phyloP scores from a whole-genome alignment of 176 grass and related monocot species.

The bread wheat (Triticum aestivum) region DNA sequence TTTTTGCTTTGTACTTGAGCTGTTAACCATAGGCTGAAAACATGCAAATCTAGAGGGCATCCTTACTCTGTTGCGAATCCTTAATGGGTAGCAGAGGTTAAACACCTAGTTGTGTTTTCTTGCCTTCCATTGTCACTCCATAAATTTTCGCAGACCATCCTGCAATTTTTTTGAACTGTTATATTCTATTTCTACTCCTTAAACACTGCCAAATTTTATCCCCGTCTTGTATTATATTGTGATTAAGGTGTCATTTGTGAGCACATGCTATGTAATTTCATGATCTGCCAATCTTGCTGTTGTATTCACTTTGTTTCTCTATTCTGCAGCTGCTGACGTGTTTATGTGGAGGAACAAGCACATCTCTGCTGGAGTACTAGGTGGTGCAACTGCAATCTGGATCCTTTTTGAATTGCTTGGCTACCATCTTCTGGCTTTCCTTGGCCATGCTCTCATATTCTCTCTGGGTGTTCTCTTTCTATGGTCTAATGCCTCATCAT shows the following conservation, averaged over 20 bases:
- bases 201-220: background rate
- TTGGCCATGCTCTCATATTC: constrained; percentile 83
- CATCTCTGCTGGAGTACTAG: constrained; percentile 83
- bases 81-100: background rate
- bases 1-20: background rate
- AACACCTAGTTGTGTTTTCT: background rate
- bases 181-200: background rate
- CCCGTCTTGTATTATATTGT: background rate
- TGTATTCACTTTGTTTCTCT: constrained; percentile 2
- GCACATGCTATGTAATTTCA: background rate
- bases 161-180: background rate
- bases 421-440: constrained; percentile 79
- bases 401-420: constrained; percentile 78
- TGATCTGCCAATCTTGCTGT: background rate
- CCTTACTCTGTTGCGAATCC: background rate
- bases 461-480: constrained; percentile 77
- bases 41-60: background rate
- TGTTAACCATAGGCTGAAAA: background rate
- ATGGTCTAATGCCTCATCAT: constrained; percentile 80
- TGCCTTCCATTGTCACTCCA: background rate
- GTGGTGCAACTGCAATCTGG: constrained; percentile 69
- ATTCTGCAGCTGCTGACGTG: constrained; percentile 87
- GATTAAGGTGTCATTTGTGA: background rate
- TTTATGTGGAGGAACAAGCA: constrained; percentile 95
- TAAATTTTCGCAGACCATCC: background rate